phyloP scores from a whole-genome alignment of 1,284 basidiomycete species.

The Termitomyces sp. region DNA sequence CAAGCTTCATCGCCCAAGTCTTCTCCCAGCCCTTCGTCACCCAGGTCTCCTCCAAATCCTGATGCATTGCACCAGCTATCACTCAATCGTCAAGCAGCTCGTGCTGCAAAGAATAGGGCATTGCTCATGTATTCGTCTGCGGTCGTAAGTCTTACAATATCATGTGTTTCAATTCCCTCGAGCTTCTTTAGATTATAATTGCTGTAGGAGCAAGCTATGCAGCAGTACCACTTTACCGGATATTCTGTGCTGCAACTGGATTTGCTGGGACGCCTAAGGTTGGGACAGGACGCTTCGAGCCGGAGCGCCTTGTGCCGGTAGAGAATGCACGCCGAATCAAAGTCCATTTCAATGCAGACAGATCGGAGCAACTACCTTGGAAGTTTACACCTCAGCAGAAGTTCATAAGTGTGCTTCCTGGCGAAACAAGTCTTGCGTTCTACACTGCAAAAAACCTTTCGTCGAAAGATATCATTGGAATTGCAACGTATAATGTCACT shows the following conservation, averaged over 20 bases:
- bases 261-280: slow-evolving; percentile 95
- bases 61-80: slow-evolving; percentile 7
- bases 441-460: slow-evolving; percentile 91
- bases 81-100: slow-evolving; percentile 24
- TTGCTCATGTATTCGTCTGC: slow-evolving; percentile 79
- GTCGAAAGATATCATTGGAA: slow-evolving; percentile 89
- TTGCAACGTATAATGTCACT: slow-evolving; percentile 97
- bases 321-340: slow-evolving; percentile 75
- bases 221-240: slow-evolving; percentile 94
- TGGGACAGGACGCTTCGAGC: slow-evolving; percentile 74
- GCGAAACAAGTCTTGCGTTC: slow-evolving; percentile 95
- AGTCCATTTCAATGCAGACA: slow-evolving; percentile 94
- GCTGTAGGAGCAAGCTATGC: slow-evolving; percentile 89
- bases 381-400: slow-evolving; percentile 88
- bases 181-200: slow-evolving; percentile 59
- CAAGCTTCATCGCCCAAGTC: slow-evolving; percentile 11
- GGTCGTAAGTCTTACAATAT: slow-evolving; percentile 44
- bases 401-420: slow-evolving; percentile 87
- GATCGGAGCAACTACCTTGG: slow-evolving; percentile 89
- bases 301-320: slow-evolving; percentile 77
- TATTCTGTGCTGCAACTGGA: slow-evolving; percentile 97
- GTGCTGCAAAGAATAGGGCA: slow-evolving; percentile 56
- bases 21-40: slow-evolving; percentile 1
- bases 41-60: slow-evolving; percentile 1
- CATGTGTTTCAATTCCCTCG: background rate